Base-by-base conservation (phyloP, 1,139 yeast species). In the Taphrina pruni region DNA sequence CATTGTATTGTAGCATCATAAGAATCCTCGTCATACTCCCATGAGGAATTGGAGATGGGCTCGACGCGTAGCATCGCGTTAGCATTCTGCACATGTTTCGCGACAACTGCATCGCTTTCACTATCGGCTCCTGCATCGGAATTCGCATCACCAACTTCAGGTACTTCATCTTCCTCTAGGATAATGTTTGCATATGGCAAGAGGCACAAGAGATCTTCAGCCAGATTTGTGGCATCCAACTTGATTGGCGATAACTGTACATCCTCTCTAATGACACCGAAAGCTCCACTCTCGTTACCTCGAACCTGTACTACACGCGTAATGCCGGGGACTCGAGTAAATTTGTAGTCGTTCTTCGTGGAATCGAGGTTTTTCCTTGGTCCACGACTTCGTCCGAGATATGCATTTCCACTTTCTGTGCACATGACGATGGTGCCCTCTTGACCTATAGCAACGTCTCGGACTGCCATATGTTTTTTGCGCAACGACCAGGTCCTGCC, bases 351-450 rank as follows among this genome's bases (percentile, higher is more conserved):
- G 60, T 73, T 75, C 61, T 67, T 67, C 11, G 56, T n/a, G 14
- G 56, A 36, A 46, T 71, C 69, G 48, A 71, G 67, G 21, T 65
- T 66, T 79, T 78, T 77, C 76, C 78, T 7, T 43, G 69, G 41
- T 71, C 70, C 66, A 1, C 75, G 79, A 79, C 71, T 76, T 83
- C 74, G 76, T 81, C 76, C 80, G 77, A 73, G 70, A 77, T 77
- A 90, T 0, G 86, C 89, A 11, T 87, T 82, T 0, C 97, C 97
- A 69, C 86, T 85, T 48, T 82, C 78, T 0, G 95, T 88, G 72
- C 90, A 85, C 0, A 91, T 77, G 0, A 90, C 80, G 0, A 90
- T 77, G 0, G 90, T 86, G 0, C 96, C 96, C 74, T 88, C 90
- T 38, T 79, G 81, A 0, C 89, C 85, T 57, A 88, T 83, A 75